These are phyloP conservation scores for Acrocalymma vagum DNA, from an alignment of 2,329 filamentous ascomycete genomes.

Conservation along the genomic window DNA sequence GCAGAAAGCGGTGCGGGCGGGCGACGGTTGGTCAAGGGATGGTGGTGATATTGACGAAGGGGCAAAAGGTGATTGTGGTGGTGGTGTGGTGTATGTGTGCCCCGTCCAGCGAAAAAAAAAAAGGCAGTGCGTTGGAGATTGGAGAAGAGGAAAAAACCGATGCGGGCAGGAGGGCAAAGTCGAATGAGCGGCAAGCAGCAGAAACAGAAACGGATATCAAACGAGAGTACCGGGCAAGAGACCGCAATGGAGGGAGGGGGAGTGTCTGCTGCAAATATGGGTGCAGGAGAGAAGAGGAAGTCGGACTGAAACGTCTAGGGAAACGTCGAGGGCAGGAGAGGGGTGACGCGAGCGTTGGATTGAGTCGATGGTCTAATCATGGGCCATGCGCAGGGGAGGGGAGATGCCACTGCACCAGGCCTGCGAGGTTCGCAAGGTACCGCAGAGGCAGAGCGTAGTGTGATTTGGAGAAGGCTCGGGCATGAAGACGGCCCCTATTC, in stretches of 20 bases:
- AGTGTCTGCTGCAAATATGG: conserved; percentile 34
- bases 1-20: too few relatives aligned
- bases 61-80: too few relatives aligned
- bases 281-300: conserved; percentile 26
- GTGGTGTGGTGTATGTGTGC: too few relatives aligned
- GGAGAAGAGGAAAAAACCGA: neutral
- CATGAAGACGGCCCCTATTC: conserved; percentile 40
- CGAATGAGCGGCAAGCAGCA: conserved; percentile 40
- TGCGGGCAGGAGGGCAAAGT: conserved; percentile 13
- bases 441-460: too few relatives aligned
- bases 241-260: conserved; percentile 30
- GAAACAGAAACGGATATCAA: conserved; percentile 41
- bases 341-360: conserved; percentile 36
- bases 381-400: conserved; percentile 34
- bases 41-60: too few relatives aligned
- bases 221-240: conserved; percentile 45
- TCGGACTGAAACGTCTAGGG: conserved; percentile 42
- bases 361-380: conserved; percentile 32
- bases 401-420: too few relatives aligned
- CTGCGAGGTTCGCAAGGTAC: conserved; percentile 33
- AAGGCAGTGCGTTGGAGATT: neutral
- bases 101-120: too few relatives aligned
- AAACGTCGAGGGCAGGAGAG: conserved; percentile 34
- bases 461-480: conserved; percentile 37
- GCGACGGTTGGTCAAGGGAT: too few relatives aligned